A percentile compares a stretch with the other conserved stretches of the same genome.
Evolutionary conservation across 2,329 filamentous ascomycete genomes (phyloP).

Genomic region (Fusarium haematococcum): DNA sequence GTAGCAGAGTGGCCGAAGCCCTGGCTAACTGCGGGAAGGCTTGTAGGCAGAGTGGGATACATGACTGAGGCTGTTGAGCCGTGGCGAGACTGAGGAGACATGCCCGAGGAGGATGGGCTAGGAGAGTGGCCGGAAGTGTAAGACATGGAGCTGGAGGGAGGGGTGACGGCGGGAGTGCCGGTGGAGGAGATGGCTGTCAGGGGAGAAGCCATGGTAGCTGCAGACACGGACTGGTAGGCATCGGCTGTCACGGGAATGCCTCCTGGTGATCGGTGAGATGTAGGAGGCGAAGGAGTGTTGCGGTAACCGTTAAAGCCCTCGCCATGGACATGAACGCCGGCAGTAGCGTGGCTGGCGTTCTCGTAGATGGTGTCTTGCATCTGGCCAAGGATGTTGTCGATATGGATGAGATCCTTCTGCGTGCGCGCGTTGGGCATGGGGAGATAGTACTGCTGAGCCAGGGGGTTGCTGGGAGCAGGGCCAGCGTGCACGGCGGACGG

Average conservation of each 20-base stretch:
- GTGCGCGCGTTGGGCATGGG: conserved; percentile 89
- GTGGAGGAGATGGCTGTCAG: conserved; percentile 69
- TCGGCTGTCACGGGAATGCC: conserved; percentile 51
- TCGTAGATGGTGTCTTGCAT: conserved; percentile 98
- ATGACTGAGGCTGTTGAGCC: conserved; percentile 71
- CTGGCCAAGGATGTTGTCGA: conserved; percentile 94
- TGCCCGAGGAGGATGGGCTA: conserved; percentile 74
- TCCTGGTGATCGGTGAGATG: conserved; percentile 52
- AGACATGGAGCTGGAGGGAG: conserved; percentile 79
- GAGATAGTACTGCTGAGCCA: conserved; percentile 83
- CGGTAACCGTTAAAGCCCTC: conserved; percentile 71
- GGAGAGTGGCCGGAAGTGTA: conserved; percentile 84
- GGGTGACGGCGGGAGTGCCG: conserved; percentile 82
- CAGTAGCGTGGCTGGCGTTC: conserved; percentile 84
- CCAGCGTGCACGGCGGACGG: conserved; percentile 66
- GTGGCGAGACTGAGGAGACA: conserved; percentile 75
- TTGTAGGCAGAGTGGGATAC: conserved; percentile 75
- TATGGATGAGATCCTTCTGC: conserved; percentile 92
- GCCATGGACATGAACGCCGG: conserved; percentile 80
- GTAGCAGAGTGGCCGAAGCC: conserved; percentile 78
- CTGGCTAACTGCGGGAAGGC: conserved; percentile 71
- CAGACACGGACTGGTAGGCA: conserved; percentile 57
- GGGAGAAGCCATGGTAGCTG: conserved; percentile 71
- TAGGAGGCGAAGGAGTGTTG: conserved; percentile 65
- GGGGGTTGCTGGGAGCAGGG: conserved; percentile 63